phyloP scores from a whole-genome alignment of 2,329 filamentous ascomycete species.

The Graphiopsis chlorocephala region DNA sequence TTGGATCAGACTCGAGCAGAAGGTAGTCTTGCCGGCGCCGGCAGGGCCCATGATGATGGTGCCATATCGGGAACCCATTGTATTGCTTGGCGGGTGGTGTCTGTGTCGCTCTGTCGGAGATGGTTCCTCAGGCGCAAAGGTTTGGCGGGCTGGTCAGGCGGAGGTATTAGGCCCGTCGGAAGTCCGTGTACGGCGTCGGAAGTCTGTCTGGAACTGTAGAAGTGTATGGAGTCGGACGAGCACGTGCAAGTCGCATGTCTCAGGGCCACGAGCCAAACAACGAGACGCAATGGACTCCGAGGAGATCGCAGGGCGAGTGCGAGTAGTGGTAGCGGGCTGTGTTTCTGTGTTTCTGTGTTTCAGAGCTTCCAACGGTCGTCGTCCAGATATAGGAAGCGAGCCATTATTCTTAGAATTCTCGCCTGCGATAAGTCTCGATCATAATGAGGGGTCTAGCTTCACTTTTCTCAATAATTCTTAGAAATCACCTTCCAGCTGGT shows the following conservation, averaged over 20 bases:
- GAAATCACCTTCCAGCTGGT: neutral
- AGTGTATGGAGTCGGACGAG: neutral
- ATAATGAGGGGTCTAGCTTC: neutral
- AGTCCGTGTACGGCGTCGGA: neutral
- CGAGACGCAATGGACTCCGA: constrained; percentile 1
- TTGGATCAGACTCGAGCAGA: constrained; percentile 89
- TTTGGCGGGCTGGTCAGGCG: neutral
- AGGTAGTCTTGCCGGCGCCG: constrained; percentile 94
- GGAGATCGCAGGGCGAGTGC: neutral
- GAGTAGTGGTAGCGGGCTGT: neutral
- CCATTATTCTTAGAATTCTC: neutral
- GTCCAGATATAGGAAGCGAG: neutral
- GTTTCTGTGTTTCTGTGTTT: constrained; percentile 7
- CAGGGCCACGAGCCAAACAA: constrained; percentile 8
- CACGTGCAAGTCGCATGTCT: constrained; percentile 15
- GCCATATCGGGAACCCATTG: constrained; percentile 68
- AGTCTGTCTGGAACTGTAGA: neutral
- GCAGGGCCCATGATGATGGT: constrained; percentile 95
- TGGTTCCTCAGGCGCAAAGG: neutral
- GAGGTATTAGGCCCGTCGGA: neutral
- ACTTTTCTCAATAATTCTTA: constrained; percentile 2
- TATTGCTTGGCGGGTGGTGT: constrained; percentile 3
- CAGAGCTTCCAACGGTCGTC: constrained; percentile 7
- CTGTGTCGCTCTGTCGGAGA: neutral
- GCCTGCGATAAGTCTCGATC: neutral